Evolutionary conservation across 1,139 yeast genomes (phyloP), one percentile per base, ranked within the genome.

Genomic region (Scheffersomyces segobiensis): DNA sequence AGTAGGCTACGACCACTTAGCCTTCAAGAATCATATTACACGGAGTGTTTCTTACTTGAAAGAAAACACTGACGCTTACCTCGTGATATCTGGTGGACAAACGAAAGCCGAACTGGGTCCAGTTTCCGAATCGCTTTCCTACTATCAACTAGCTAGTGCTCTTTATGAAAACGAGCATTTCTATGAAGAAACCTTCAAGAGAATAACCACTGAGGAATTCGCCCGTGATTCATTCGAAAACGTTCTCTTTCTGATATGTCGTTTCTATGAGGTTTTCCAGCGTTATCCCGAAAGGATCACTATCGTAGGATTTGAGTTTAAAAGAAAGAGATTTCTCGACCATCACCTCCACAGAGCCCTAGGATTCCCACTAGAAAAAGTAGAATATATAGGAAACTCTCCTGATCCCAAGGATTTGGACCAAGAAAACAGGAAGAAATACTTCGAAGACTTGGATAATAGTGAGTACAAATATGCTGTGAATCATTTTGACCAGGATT

Each of bases 201-300:
- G 83, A 46, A 68, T 83, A 3, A 59, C 74, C 5, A 68, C 82
- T 2, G 97, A 91, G 67, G 92, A 88, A 63, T 88, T 75, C 70
- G 93, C 97, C 0, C 75, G 92, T 52, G 97, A 91, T 70, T 90
- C 96, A 1, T 88, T 88, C 69, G 97, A 91, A 68, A 91, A 91
- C 69, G 82, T 91, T 7, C 62, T 89, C 2, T 90, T 85, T 68
- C 85, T 89, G 64, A 64, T 91, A 2, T 80, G 85, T 53, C 75
- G 88, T 54, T 91, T 81, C 68, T 73, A 80, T 52, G 87, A 87
- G 64, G 63, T 81, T 1, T 71, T 75, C 6, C 74, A 77, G 0
- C 50, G 18, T 1, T 87, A 83, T 62, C 96, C 97, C 0, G 56
- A 67, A 0, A 65, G 64, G 2, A 75, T 90, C 2, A 82, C 86